Conservation (phyloP, 83 land plant species). For the Thuja plicata region DNA sequence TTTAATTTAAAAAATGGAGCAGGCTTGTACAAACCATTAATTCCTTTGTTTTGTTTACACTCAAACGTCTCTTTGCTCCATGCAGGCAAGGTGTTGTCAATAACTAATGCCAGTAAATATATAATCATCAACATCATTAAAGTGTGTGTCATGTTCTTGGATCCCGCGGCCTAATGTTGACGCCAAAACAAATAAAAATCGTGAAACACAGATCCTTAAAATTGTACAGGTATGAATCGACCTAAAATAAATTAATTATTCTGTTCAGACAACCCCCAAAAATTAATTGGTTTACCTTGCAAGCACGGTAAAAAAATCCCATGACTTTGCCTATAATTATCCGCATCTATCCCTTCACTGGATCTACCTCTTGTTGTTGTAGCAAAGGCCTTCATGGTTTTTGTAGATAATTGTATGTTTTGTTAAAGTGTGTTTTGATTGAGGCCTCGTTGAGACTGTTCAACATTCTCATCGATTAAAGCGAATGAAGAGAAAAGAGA, state of each 20-base stretch:
- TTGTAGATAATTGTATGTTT: too few relatives aligned
- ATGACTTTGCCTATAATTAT: neutral
- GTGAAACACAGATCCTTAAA: neutral
- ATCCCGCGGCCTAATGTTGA: neutral
- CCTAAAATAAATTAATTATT: neutral
- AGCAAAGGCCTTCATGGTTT: conserved; percentile 13
- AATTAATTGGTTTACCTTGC: neutral
- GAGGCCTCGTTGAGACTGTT: too few relatives aligned
- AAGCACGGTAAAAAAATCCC: neutral
- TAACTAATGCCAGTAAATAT: too few relatives aligned
- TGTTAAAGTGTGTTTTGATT: too few relatives aligned
- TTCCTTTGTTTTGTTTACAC: too few relatives aligned
- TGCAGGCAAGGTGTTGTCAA: too few relatives aligned
- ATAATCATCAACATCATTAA: conserved; percentile 3
- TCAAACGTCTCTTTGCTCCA: too few relatives aligned
- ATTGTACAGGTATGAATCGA: neutral
- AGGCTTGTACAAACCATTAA: too few relatives aligned
- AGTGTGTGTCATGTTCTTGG: conserved; percentile 8
- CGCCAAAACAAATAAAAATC: neutral
- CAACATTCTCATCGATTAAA: too few relatives aligned
- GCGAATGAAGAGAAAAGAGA: too few relatives aligned
- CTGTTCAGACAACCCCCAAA: neutral
- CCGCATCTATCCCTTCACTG: neutral
- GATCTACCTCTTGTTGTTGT: conserved; percentile 5
- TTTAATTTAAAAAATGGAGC: too few relatives aligned